Conservation (phyloP, 108 stramenopile species). For the Parmales sp. region DNA sequence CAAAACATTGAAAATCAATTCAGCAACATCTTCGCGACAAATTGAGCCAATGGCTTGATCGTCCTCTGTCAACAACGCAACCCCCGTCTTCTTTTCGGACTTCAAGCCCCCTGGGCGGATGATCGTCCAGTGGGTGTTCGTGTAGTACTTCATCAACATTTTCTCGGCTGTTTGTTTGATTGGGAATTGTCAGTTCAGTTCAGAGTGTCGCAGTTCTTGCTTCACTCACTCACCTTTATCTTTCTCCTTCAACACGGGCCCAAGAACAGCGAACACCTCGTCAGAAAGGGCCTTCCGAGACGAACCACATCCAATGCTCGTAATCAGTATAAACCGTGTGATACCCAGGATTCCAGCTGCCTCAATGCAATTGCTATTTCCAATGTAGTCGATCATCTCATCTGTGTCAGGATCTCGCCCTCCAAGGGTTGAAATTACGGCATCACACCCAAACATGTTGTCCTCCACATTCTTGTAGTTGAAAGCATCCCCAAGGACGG, state of each 20-base stretch:
- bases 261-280: slow-evolving; percentile 62
- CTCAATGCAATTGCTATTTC: slow-evolving; percentile 90
- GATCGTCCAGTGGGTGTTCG: slow-evolving; percentile 89
- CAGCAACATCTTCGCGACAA: slow-evolving; percentile 78
- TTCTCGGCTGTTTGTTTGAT: slow-evolving; percentile 67
- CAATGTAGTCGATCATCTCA: slow-evolving; percentile 73
- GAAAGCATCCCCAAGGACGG: slow-evolving; percentile 78
- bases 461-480: slow-evolving; percentile 83
- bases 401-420: slow-evolving; percentile 39
- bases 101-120: slow-evolving; percentile 85
- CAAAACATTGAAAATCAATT: slow-evolving; percentile 41
- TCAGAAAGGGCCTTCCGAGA: slow-evolving; percentile 72
- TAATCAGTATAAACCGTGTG: slow-evolving; percentile 75
- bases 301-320: slow-evolving; percentile 81
- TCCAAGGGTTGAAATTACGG: slow-evolving; percentile 85
- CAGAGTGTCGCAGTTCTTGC: no score
- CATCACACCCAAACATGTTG: slow-evolving; percentile 90
- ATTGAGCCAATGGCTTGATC: slow-evolving; percentile 74
- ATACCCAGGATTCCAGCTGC: slow-evolving; percentile 90
- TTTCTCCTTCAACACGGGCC: slow-evolving; percentile 37
- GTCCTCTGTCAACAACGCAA: slow-evolving; percentile 79
- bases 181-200: no score
- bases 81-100: slow-evolving; percentile 56
- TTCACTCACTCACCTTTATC: no score
- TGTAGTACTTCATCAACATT: slow-evolving; percentile 79